Evolutionary conservation across 305 asterid species (phyloP), one percentile per base, ranked within the genome.

Genomic region (Fraxinus xanthoxyloides): DNA sequence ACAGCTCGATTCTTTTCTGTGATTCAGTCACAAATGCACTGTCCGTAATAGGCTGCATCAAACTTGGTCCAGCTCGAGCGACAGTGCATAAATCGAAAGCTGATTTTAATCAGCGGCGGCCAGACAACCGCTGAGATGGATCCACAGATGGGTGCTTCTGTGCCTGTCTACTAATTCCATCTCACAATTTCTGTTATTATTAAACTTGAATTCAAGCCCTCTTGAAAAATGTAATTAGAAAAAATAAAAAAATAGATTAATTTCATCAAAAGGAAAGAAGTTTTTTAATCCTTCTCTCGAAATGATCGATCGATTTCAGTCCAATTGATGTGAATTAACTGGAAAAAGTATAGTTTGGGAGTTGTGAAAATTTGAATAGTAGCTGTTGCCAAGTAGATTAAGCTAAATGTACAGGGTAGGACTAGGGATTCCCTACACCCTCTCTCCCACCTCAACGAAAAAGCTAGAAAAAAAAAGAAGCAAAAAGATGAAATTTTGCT

Each of bases 101-200:
- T 84, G 95, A 84, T 80, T 80, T 4, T 2, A 54, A 80, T 89
- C 92, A 78, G 95, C 91, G 93, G 96, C 94, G 95, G 95, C 95
- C 97, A 93, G 97, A 93, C 96, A 93, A 92, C 96, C 97, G 96
- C 81, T 88, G 93, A 72, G 93, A 90, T 90, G 96, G 93, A 89
- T 93, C 97, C 96, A 92, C 97, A 82, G 96, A 90, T 83, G 28
- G 35, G 79, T 84, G 80, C 91, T 84, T 17, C 69, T 5, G 34
- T 65, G 85, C 84, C 87, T 89, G 63, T 89, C 97, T 93, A 92
- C 97, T 93, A 93, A 89, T 70, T 90, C 89, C 92, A 83, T 90
- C 91, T 89, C 90, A 89, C 72, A 93, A 67, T 79, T 76, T 36
- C 72, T 1, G 21, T 17, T 17, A 51, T 17, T 51, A 17, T 51